These are phyloP conservation scores for Rhodotorula sp. DNA, from an alignment of 1,284 basidiomycete genomes.

Conservation along the genomic window DNA sequence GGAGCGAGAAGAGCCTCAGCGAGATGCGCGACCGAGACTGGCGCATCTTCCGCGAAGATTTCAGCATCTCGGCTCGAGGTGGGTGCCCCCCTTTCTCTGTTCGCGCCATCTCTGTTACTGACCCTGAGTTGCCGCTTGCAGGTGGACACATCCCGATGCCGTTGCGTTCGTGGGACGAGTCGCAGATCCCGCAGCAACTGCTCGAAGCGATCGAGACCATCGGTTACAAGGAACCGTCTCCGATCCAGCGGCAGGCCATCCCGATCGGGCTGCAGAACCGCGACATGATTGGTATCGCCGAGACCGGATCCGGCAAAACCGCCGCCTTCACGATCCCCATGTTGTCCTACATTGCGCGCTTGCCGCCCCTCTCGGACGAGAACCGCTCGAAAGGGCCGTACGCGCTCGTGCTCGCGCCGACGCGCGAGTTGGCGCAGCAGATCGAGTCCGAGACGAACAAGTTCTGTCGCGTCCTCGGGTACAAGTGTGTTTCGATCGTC, in stretches of 20 bases:
- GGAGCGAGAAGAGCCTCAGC: conserved; percentile 87
- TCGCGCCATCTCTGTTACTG: neutral
- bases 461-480: conserved; percentile 83
- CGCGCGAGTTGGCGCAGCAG: conserved; percentile 95
- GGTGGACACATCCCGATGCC: conserved; percentile 91
- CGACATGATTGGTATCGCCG: conserved; percentile 96
- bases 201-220: conserved; percentile 81
- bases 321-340: conserved; percentile 99
- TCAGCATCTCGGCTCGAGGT: conserved; percentile 89
- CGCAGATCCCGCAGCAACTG: conserved; percentile 72
- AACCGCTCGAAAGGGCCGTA: conserved; percentile 91
- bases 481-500: conserved; percentile 92
- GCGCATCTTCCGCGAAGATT: conserved; percentile 98
- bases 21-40: conserved; percentile 99
- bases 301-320: conserved; percentile 98
- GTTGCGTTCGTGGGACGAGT: conserved; percentile 87
- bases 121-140: conserved; percentile 45
- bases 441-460: conserved; percentile 90
- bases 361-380: conserved; percentile 82
- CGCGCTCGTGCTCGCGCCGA: conserved; percentile 89
- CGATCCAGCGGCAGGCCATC: conserved; percentile 97
- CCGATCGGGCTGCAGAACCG: conserved; percentile 94
- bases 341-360: conserved; percentile 84
- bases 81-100: conserved; percentile 30
- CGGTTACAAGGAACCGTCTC: conserved; percentile 94